Evolutionary conservation across 1,284 basidiomycete genomes (phyloP).

Genomic region (Ustilago trichophora): DNA sequence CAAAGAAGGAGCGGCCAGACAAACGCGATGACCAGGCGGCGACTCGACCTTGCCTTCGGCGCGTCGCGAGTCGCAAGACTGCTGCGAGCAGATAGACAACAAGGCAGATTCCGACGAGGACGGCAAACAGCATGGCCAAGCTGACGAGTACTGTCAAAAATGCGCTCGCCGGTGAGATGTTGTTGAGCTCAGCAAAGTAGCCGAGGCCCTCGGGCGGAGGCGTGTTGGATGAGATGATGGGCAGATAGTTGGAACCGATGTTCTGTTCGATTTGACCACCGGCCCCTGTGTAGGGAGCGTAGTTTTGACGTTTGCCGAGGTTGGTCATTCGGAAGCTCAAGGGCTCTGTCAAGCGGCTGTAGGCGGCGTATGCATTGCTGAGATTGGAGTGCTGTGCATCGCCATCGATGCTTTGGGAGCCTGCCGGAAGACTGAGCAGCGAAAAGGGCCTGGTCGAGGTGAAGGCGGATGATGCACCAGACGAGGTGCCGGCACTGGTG

Average conservation of each 20-base stretch:
- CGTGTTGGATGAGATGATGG: slow-evolving; percentile 37
- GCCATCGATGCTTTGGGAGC: neutral
- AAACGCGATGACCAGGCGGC: slow-evolving; percentile 25
- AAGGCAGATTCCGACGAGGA: slow-evolving; percentile 31
- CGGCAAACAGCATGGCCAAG: slow-evolving; percentile 55
- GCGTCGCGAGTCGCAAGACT: slow-evolving; percentile 24
- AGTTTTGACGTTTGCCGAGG: slow-evolving; percentile 48
- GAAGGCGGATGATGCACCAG: slow-evolving; percentile 14
- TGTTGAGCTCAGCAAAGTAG: slow-evolving; percentile 52
- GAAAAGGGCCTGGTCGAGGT: slow-evolving; percentile 16
- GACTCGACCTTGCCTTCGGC: slow-evolving; percentile 11
- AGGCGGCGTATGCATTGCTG: slow-evolving; percentile 16
- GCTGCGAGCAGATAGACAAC: slow-evolving; percentile 36
- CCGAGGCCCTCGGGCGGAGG: slow-evolving; percentile 47
- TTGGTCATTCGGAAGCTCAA: slow-evolving; percentile 28
- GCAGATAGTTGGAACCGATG: slow-evolving; percentile 29
- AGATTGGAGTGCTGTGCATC: neutral
- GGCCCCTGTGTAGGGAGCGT: slow-evolving; percentile 62
- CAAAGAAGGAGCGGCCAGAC: slow-evolving; percentile 22
- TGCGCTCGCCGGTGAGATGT: slow-evolving; percentile 57
- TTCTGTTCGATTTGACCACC: slow-evolving; percentile 49
- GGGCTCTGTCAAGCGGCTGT: slow-evolving; percentile 15
- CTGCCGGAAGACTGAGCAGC: slow-evolving; percentile 13
- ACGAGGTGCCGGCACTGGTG: slow-evolving; percentile 17
- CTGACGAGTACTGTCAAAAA: slow-evolving; percentile 62